Evolutionary conservation across 1,284 basidiomycete genomes (phyloP), one percentile per base, ranked within the genome.

Genomic region (Puccinia coronata): DNA sequence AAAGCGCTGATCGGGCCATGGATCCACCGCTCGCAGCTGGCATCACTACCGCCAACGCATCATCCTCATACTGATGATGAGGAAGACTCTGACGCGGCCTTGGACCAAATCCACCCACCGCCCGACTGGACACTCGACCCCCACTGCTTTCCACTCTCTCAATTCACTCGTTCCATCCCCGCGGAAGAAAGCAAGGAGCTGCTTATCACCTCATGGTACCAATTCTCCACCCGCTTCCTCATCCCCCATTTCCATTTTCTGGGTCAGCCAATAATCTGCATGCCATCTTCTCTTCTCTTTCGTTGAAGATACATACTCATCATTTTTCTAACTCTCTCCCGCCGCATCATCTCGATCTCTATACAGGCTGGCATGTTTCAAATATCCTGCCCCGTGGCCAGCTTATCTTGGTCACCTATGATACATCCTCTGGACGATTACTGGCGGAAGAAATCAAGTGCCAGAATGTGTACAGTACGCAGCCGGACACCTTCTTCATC

Each of bases 371-470:
- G 72, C 72, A 75, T 39, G 72, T 61, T 31, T 75, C 72, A 39
- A 75, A 75, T 12, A 57, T 47, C 9, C 23, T 43, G 43, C 43
- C 51, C 20, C 41, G 34, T 31, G 72, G 72, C 20, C 55, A 61
- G 59, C 55, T 75, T 14, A 75, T 75, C 53, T 41, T 75, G 28
- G 72, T 75, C 55, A 75, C 53, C 49, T 75, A 59, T 57, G 72
- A 75, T 61, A 57, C 72, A n/a, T 47, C 41, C 25, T 59, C 53
- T 43, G 53, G 72, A 14, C 36, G 59, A 61, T 43, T 75, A 11
- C 20, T 59, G 31, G 72, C 55, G 18, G 72, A 75, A 59, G 72
- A 75, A 36, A 75, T 75, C 55, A 75, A 75, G 55, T 61, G 55
- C 23, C 53, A 28, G 18, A 75, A 75, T 41, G 41, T 69, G 18